These are phyloP conservation scores for Calonectria crousiana DNA, from an alignment of 2,329 filamentous ascomycete species.

Conservation along the genomic window DNA sequence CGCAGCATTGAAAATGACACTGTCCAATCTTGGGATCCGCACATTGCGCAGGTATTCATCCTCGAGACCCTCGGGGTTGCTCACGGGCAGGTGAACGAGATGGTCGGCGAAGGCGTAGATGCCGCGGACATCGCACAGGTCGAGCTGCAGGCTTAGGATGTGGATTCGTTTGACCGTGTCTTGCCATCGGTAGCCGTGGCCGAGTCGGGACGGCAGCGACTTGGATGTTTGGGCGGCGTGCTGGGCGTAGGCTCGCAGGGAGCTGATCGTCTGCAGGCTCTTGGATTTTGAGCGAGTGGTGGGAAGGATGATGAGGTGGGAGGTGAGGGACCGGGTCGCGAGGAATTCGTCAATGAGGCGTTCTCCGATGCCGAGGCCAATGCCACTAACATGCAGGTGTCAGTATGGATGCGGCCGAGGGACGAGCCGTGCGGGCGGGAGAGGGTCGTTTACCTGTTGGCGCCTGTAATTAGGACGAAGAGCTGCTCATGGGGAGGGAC, in stretches of 20 bases:
- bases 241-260: slow-evolving; percentile 71
- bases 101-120: slow-evolving; percentile 62
- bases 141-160: slow-evolving; percentile 68
- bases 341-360: slow-evolving; percentile 94
- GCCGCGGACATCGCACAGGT: slow-evolving; percentile 69
- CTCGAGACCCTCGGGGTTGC: slow-evolving; percentile 56
- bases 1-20: slow-evolving; percentile 87
- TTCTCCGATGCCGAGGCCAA: slow-evolving; percentile 86
- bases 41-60: slow-evolving; percentile 56
- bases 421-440: slow-evolving; percentile 22
- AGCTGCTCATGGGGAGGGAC: slow-evolving; percentile 58
- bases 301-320: slow-evolving; percentile 83
- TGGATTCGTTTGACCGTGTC: slow-evolving; percentile 65
- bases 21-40: slow-evolving; percentile 78
- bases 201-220: slow-evolving; percentile 53
- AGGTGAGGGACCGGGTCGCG: slow-evolving; percentile 70
- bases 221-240: slow-evolving; percentile 55
- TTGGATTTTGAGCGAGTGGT: slow-evolving; percentile 85
- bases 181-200: slow-evolving; percentile 48
- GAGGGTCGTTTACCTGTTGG: slow-evolving; percentile 76
- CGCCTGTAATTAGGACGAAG: slow-evolving; percentile 83
- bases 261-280: slow-evolving; percentile 76
- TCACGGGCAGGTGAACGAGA: slow-evolving; percentile 59
- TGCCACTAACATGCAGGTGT: slow-evolving; percentile 69
- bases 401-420: slow-evolving; percentile 13